These are phyloP conservation scores for Umbelopsis vinacea DNA, from an alignment of 192 early-diverging fungal species.

Conservation along the genomic window DNA sequence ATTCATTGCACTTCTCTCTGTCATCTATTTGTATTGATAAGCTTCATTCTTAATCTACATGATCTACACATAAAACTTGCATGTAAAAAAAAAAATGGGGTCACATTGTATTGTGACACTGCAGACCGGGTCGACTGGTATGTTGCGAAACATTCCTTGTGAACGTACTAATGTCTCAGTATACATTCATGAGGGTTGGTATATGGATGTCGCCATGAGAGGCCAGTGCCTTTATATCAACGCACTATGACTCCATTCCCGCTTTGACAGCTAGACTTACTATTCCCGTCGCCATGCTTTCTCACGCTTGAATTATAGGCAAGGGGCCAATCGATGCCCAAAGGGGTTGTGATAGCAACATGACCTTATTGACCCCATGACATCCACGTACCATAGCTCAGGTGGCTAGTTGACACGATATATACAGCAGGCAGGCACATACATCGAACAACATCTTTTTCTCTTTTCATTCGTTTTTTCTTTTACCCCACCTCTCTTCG, in stretches of 20 bases:
- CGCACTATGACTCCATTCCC: not conserved
- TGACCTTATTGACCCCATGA: conserved; percentile 20
- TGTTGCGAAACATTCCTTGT: not conserved
- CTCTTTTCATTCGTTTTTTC: not conserved
- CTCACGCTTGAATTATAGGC: conserved; percentile 5
- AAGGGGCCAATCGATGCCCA: not conserved
- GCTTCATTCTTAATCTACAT: not conserved
- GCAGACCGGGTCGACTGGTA: not conserved
- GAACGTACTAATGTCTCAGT: not conserved
- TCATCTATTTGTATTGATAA: not conserved
- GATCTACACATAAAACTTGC: not conserved
- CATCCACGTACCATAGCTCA: conserved; percentile 14
- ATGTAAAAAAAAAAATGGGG: not conserved
- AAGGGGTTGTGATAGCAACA: conserved; percentile 5
- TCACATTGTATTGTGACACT: no score
- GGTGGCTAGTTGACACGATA: conserved; percentile 9
- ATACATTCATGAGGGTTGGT: no score
- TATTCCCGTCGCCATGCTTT: not conserved
- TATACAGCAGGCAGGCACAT: not conserved
- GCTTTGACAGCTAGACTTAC: not conserved
- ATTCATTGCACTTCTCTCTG: not conserved
- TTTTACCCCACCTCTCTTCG: not conserved
- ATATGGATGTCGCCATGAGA: no score
- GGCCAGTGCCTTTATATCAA: no score
- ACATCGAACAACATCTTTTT: not conserved